phyloP scores from a whole-genome alignment of 2,329 filamentous ascomycete species.

The Triangularia setosa region DNA sequence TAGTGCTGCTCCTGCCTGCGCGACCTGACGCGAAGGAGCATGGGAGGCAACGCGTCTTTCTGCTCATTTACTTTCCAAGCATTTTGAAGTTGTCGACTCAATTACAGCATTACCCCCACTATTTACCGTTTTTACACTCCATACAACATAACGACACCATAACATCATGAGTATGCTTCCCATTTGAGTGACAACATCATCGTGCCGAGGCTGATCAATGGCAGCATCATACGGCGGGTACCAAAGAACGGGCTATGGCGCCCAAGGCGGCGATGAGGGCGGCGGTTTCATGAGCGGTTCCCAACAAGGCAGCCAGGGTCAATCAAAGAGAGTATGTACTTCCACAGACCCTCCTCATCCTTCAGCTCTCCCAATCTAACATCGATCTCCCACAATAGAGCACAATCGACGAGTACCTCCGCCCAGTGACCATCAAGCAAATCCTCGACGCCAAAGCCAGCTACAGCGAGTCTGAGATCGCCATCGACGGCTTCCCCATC shows the following conservation, averaged over 20 bases:
- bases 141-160: background rate
- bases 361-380: background rate
- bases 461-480: conserved; percentile 70
- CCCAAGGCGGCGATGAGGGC: conserved; percentile 54
- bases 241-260: conserved; percentile 47
- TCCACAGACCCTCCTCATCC: background rate
- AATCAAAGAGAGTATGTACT: conserved; percentile 41
- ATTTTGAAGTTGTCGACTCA: background rate
- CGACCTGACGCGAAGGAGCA: background rate
- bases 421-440: conserved; percentile 94
- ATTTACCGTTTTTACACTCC: background rate
- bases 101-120: conserved; percentile 9
- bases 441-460: conserved; percentile 76
- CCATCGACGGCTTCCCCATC: conserved; percentile 72
- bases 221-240: conserved; percentile 50
- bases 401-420: conserved; percentile 78
- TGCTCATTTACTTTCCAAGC: background rate
- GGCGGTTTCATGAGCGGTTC: conserved; percentile 62
- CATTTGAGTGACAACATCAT: background rate
- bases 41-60: background rate
- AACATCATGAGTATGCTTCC: conserved; percentile 16
- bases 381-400: conserved; percentile 35
- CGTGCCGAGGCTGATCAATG: background rate
- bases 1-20: background rate
- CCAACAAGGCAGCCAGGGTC: conserved; percentile 54